These are phyloP conservation scores for Corynespora cassiicola DNA, from an alignment of 2,329 filamentous ascomycete genomes.

Conservation along the genomic window DNA sequence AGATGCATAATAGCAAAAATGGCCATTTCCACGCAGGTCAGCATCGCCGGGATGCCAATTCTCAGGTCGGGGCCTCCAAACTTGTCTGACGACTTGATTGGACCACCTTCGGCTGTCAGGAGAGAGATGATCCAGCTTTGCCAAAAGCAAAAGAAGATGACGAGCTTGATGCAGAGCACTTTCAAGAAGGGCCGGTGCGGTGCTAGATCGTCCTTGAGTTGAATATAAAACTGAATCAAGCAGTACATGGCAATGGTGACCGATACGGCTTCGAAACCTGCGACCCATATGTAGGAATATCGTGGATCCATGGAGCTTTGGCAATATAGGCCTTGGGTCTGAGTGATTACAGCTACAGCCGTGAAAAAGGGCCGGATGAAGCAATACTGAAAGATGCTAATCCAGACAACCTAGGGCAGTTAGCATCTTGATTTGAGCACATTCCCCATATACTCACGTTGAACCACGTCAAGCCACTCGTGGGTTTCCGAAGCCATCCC, in stretches of 20 bases:
- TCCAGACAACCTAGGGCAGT: conserved; percentile 70
- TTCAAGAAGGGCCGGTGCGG: conserved; percentile 79
- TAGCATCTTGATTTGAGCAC: conserved; percentile 13
- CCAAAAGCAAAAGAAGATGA: conserved; percentile 93
- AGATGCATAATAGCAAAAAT: conserved; percentile 79
- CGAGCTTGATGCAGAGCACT: conserved; percentile 84
- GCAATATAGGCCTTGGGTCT: conserved; percentile 76
- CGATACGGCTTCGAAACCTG: conserved; percentile 72
- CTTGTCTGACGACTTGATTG: conserved; percentile 66
- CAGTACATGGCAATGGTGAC: conserved; percentile 89
- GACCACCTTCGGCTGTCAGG: conserved; percentile 65
- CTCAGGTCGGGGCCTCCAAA: conserved; percentile 78
- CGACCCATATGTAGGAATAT: conserved; percentile 85
- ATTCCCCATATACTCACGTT: conserved; percentile 67
- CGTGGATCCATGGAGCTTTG: conserved; percentile 77
- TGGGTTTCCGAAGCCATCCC: conserved; percentile 75
- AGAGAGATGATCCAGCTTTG: conserved; percentile 69
- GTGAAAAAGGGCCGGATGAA: conserved; percentile 82
- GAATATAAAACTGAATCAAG: conserved; percentile 84
- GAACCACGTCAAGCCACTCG: conserved; percentile 87
- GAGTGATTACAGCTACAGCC: conserved; percentile 74
- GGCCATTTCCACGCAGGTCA: conserved; percentile 86
- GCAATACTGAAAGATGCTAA: conserved; percentile 85
- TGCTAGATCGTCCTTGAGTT: conserved; percentile 72
- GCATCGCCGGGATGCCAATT: conserved; percentile 77